Evolutionary conservation across 1,284 basidiomycete genomes (phyloP), one percentile per base, ranked within the genome.

Genomic region (Exobasidium rhododendri): DNA sequence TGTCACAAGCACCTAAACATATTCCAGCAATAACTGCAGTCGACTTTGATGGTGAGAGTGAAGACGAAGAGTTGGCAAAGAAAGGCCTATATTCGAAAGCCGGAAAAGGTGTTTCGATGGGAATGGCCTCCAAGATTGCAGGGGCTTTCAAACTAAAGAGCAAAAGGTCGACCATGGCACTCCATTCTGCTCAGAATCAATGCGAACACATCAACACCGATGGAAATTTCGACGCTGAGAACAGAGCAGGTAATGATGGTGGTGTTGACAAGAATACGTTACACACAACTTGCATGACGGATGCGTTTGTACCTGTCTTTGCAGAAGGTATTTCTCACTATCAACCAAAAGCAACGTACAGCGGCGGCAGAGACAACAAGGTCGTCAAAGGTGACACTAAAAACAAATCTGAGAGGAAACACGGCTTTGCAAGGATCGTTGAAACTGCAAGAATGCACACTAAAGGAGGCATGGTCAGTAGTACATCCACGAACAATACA

Each of bases 261-360:
- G 13, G 20, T 24, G 3, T 24, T 3, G 47, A 50, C n/a, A 50
- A 50, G 28, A 26, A 26, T 28, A 50, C 3, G 13, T 20, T 14
- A 24, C 4, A 24, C 13, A 50, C 47, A 24, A 20, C 47, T 24
- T 24, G 47, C 28, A 24, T 6, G 5, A 50, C 47, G 4, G 47
- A 50, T 24, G 47, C 47, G 22, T 50, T 50, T 50, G 14, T 26
- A 4, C 47, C 47, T 4, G 26, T 50, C 20, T 50, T 50, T 50
- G 47, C 47, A 5, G 47, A 50, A 24, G 47, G 47, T 50, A 20
- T 24, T 50, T 20, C 20, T 24, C n/a, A 24, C 20, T 50, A 24
- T 50, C 26, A 24, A 13, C 47, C 47, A 24, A 24, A 20, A 14
- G 26, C 47, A 50, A 28, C 47, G 13, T 24, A 28, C 5, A 28